Base-by-base conservation (phyloP, 805 yeast species). In the Candida corydali region DNA sequence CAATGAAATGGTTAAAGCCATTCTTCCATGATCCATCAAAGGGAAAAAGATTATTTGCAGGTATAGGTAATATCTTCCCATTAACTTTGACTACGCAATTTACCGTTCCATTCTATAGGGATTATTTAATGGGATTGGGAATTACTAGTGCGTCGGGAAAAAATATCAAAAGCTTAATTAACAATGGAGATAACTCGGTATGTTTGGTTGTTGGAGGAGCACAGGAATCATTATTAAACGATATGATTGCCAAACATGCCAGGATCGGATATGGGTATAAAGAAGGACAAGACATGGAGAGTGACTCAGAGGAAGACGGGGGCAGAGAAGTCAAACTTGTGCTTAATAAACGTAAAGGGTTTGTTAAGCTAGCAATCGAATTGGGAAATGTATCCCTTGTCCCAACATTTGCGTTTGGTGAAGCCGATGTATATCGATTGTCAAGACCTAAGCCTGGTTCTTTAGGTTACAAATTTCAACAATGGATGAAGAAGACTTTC, bases 121-220 rank as follows among this genome's bases (percentile, higher is more conserved):
- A 93, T 50, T 91, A 91, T 51, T 59, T 93, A 12, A 58, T 87
- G 55, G 71, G 86, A 1, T 57, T 88, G 17, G 98, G 98, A 0
- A 73, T 87, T 15, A 82, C 95, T 2, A 79, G 95, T 8, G 97
- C 95, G 1, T 77, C 88, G 0, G 81, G 79, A 37, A 67, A 65
- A 32, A 87, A 89, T 45, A 83, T 93, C 30, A 61, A 74, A 42
- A 70, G 80, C 17, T 67, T 86, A 18, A 68, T 93, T 32, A 60
- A 56, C 36, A 73, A 78, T 39, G 73, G 73, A 11, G 78, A 82
- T 45, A 80, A 77, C 47, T 84, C 95, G 2, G 82, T 89, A 9
- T 84, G 91, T 43, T 80, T 93, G 40, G 98, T 93, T 1, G 80
- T 93, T 17, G 98, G 98, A 2, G 98, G 98, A 0, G 98, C 98